Conservation (phyloP, 495 filamentous ascomycete species). For the Lasiosphaeriaceae sp. region DNA sequence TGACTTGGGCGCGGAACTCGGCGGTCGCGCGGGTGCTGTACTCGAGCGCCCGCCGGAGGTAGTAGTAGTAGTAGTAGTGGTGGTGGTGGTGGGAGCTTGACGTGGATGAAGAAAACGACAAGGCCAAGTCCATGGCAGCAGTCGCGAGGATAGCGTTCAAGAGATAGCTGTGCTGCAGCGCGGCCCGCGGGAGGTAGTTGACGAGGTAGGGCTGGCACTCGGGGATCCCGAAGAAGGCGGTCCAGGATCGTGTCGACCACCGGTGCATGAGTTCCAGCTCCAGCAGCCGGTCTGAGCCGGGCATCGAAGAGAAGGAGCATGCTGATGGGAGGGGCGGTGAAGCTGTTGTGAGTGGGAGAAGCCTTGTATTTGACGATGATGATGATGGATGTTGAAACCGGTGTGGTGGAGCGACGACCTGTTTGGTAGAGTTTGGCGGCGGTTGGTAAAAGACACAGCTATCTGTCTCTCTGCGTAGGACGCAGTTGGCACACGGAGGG, state of each 20-base stretch:
- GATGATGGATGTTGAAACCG: too few species aligned
- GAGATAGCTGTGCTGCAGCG: slow-evolving; percentile 3
- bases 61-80: neutral
- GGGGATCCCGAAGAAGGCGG: neutral
- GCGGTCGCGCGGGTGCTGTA: neutral
- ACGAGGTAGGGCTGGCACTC: slow-evolving; percentile 8
- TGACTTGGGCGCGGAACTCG: slow-evolving; percentile 1
- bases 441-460: neutral
- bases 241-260: slow-evolving; percentile 5
- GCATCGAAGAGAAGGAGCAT: neutral
- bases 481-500: slow-evolving; percentile 4
- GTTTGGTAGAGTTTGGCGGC: neutral
- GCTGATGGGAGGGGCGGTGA: neutral
- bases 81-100: neutral
- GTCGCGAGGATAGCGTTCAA: slow-evolving; percentile 6
- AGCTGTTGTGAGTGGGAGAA: neutral
- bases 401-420: neutral
- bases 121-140: slow-evolving; percentile 1
- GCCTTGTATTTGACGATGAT: too few species aligned
- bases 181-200: neutral
- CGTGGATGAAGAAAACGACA: too few species aligned
- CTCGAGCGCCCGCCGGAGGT: neutral
- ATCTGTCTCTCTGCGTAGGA: neutral
- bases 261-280: slow-evolving; percentile 10
- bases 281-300: neutral